Evolutionary conservation across 2,329 filamentous ascomycete species (phyloP).

Genomic region (Chrysoporthe austroafricana): DNA sequence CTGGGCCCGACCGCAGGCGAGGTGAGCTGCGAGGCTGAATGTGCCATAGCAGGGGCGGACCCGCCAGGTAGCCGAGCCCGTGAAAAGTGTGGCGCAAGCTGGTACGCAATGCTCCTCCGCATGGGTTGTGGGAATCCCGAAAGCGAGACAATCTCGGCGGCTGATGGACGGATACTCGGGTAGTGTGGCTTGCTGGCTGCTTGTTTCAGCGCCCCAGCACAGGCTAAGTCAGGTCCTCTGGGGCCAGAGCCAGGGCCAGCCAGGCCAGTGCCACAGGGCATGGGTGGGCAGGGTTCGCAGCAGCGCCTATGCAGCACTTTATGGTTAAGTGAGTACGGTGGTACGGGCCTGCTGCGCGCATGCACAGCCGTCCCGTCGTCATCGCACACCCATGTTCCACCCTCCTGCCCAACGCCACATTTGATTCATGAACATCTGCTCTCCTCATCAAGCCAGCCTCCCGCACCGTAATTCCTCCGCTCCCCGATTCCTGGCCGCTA

Average conservation of each 20-base stretch:
- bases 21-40: background rate
- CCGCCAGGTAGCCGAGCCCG: background rate
- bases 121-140: too few species aligned
- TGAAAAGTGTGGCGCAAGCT: constrained; percentile 9
- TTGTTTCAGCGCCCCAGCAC: too few species aligned
- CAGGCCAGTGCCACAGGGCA: background rate
- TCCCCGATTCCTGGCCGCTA: background rate
- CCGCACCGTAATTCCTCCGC: constrained; percentile 7
- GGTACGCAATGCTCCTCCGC: constrained; percentile 5
- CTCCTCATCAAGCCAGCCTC: constrained; percentile 1
- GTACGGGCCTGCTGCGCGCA: background rate
- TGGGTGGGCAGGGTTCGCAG: constrained; percentile 10
- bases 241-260: background rate
- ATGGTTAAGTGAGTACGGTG: background rate
- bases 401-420: constrained; percentile 2
- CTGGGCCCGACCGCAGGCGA: background rate
- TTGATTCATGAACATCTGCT: background rate
- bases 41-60: background rate
- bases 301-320: background rate
- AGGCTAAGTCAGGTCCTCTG: background rate
- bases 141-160: too few species aligned
- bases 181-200: too few species aligned
- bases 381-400: background rate
- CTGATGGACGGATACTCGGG: background rate
- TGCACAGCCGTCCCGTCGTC: constrained; percentile 12